Base-by-base conservation (phyloP, 177 flowering plant genomes). In the Vitis hybrid region DNA sequence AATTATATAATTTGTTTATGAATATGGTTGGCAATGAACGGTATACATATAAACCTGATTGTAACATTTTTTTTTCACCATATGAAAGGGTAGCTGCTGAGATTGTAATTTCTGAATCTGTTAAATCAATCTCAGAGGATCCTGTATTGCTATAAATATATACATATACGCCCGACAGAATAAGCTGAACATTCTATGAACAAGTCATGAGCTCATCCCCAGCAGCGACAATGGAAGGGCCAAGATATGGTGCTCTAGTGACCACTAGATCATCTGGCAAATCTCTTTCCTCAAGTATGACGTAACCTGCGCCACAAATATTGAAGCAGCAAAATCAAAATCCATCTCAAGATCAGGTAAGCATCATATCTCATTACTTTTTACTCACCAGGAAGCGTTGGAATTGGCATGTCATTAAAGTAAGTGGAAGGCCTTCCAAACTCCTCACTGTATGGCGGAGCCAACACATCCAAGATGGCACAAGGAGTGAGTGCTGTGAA, bases 381-480 rank as follows among this genome's bases (percentile, higher is more conserved):
- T 40, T 40, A 57, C 23, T 65, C 68, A 72, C 79, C 70, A 0
- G 85, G 82, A 34, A 82, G 73, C 30, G 70, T 63, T 14, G 75
- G 69, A 49, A 79, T 62, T 5, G 79, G 81, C 18, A 56, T 49
- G 4, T 76, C 77, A 0, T 45, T 34, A 65, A 52, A 86, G 78
- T 86, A 86, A 60, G 85, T 74, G 50, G 76, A 86, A 21, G 74
- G 83, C 64, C 89, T 66, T 40, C 85, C 87, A 15, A 58, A 52
- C 2, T 79, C 81, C 13, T 74, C 71, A 21, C 82, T 79, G 74
- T 86, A 86, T 0, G 89, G 87, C 1, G 89, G 89, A 23, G 81
- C 62, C 59, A 84, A 57, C 12, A 86, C 78, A 55, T 84, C 89
- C 52, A 86, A 67, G 9, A 86, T 70, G 3, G 86, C 87, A 73